These are phyloP conservation scores for Dissoconium aciculare DNA, from an alignment of 2,329 filamentous ascomycete species.

Conservation along the genomic window DNA sequence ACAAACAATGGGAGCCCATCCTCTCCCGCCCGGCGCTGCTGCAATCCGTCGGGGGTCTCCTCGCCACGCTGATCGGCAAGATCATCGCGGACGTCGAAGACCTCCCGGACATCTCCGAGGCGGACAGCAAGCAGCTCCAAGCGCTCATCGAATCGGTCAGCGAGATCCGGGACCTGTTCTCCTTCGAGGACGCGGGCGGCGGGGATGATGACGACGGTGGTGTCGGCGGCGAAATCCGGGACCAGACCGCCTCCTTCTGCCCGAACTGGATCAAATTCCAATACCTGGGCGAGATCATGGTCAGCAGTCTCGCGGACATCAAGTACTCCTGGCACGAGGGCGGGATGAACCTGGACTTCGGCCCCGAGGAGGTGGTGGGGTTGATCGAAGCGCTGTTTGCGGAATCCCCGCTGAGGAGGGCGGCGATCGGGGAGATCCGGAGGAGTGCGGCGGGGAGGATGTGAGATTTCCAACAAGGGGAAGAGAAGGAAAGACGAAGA, in stretches of 20 bases:
- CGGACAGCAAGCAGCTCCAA: constrained; percentile 45
- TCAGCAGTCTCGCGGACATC: constrained; percentile 49
- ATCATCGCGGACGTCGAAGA: constrained; percentile 49
- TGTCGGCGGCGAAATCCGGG: constrained; percentile 25
- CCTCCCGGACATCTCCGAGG: constrained; percentile 47
- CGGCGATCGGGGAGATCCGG: constrained; percentile 43
- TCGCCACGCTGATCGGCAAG: constrained; percentile 43
- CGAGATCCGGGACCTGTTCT: constrained; percentile 42
- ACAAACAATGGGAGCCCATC: constrained; percentile 42
- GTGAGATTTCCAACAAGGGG: too few species aligned
- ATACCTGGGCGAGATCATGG: constrained; percentile 48
- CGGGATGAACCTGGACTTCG: constrained; percentile 48
- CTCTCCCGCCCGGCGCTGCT: constrained; percentile 45
- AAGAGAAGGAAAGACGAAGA: too few species aligned
- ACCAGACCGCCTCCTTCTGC: constrained; percentile 46
- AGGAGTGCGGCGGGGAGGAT: too few species aligned
- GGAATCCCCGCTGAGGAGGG: constrained; percentile 43
- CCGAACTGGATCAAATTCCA: constrained; percentile 51
- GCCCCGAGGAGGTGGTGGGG: constrained; percentile 46
- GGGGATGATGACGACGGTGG: too few species aligned
- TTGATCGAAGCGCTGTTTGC: constrained; percentile 50
- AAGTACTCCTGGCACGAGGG: constrained; percentile 50
- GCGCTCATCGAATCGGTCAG: constrained; percentile 41
- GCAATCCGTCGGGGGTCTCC: constrained; percentile 46
- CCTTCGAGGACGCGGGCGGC: constrained; percentile 26